These are phyloP conservation scores for Coniochaeta sp. DNA, from an alignment of 2,329 filamentous ascomycete genomes.

Conservation along the genomic window DNA sequence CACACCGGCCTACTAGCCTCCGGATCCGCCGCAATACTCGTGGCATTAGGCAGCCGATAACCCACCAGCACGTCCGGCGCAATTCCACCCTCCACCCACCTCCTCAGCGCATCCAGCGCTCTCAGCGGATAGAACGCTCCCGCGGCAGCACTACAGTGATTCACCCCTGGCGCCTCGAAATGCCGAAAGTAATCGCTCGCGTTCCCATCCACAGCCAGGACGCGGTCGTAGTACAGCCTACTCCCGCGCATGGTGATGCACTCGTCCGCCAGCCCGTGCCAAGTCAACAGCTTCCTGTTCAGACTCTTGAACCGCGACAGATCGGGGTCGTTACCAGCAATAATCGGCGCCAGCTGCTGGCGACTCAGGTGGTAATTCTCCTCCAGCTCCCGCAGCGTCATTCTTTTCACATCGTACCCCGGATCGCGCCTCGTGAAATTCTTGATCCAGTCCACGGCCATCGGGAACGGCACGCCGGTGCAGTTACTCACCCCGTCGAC, in stretches of 20 bases:
- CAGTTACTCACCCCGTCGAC: background rate
- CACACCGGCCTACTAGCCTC: background rate
- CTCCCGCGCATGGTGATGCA: background rate
- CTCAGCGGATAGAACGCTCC: background rate
- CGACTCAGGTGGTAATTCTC: constrained; percentile 2
- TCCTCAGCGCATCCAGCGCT: background rate
- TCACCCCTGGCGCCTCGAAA: background rate
- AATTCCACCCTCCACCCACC: background rate
- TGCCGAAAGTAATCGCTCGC: background rate
- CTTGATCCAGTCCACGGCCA: constrained; percentile 3
- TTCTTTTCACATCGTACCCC: constrained; percentile 7
- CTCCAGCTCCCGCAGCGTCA: background rate
- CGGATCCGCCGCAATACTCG: background rate
- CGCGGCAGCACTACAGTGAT: background rate
- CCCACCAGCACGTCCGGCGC: background rate
- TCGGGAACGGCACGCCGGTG: background rate
- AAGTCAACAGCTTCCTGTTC: constrained; percentile 44
- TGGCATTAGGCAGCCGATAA: background rate
- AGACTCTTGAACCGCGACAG: constrained; percentile 33
- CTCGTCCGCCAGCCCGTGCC: constrained; percentile 31
- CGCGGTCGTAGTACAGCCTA: background rate
- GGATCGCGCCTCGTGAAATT: constrained; percentile 9
- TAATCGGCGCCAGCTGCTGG: constrained; percentile 4
- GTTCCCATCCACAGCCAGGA: background rate
- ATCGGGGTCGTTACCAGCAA: constrained; percentile 27